Percentiles rank a stretch among this genome's conserved stretches.
Conservation (phyloP, 306 rosid genomes). For the Sophora flavescens region DNA sequence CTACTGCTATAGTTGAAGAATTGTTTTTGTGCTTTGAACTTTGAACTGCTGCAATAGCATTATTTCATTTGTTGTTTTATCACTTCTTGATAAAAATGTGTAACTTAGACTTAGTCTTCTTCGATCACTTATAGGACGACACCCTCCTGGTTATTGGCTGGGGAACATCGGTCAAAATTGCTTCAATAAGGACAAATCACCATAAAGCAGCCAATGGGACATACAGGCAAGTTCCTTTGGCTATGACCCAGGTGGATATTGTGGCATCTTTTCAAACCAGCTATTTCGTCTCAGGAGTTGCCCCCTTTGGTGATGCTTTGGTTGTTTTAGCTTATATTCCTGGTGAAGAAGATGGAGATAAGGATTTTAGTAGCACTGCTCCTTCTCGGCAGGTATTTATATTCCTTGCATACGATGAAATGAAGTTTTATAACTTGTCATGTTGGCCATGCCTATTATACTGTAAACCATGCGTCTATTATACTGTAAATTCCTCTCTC, state of each 20-base stretch:
- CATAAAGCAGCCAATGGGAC: constrained; percentile 74
- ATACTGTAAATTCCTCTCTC: not conserved
- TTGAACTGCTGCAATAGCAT: constrained; percentile 5
- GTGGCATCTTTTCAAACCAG: constrained; percentile 96
- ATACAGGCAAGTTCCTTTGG: constrained; percentile 63
- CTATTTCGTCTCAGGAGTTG: constrained; percentile 93
- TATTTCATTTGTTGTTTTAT: constrained; percentile 35
- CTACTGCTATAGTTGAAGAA: constrained; percentile 41
- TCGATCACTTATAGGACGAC: constrained; percentile 74
- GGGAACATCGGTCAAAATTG: constrained; percentile 95
- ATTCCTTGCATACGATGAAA: constrained; percentile 38
- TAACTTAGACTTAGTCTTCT: constrained; percentile 42
- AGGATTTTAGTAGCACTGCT: constrained; percentile 80
- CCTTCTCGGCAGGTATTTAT: constrained; percentile 85
- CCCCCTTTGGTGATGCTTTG: constrained; percentile 94
- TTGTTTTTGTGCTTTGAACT: constrained; percentile 10
- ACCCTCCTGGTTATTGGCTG: constrained; percentile 92
- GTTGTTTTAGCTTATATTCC: constrained; percentile 95
- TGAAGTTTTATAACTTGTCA: constrained; percentile 33
- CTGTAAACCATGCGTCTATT: constrained; percentile 25
- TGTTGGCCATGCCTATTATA: constrained; percentile 15
- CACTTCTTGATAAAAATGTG: constrained; percentile 38
- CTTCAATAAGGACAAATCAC: constrained; percentile 74
- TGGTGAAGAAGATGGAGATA: constrained; percentile 85
- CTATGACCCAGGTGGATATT: constrained; percentile 85